Conservation (phyloP, 202 grass and related monocot genomes). For the Eragrostis tef region DNA sequence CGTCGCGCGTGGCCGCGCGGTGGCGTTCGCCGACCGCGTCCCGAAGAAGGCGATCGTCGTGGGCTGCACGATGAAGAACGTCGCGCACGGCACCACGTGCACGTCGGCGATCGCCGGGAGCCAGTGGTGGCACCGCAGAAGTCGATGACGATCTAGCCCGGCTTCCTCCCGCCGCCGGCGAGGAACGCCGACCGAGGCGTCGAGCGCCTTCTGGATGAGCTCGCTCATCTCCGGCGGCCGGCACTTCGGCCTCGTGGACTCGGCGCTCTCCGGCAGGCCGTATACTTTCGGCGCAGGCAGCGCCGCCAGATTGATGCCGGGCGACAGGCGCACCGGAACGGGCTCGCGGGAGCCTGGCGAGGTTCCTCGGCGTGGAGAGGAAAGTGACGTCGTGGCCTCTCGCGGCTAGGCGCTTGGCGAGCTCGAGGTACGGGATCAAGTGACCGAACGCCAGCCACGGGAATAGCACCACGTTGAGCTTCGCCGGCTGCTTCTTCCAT, state of each 20-base stretch:
- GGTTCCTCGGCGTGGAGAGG: neutral
- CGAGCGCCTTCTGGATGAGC: constrained; percentile 9
- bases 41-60: constrained; percentile 11
- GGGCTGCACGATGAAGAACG: neutral
- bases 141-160: constrained; percentile 7
- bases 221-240: neutral
- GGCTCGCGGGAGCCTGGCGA: constrained; percentile 1
- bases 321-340: neutral
- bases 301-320: neutral
- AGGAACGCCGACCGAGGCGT: neutral
- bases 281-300: neutral
- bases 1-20: neutral
- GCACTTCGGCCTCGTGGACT: constrained; percentile 21
- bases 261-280: constrained; percentile 3
- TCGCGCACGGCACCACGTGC: neutral
- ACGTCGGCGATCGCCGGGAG: neutral
- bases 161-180: neutral
- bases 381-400: neutral
- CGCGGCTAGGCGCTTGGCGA: neutral
- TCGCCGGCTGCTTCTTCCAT: neutral
- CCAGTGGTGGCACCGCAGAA: neutral
- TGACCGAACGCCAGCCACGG: neutral
- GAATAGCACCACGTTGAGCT: neutral
- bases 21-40: too few species aligned
- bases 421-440: neutral